Percentiles rank a stretch among this genome's conserved stretches.
Conservation (phyloP, 441 rosid genomes). For the Jatropha podagrica region DNA sequence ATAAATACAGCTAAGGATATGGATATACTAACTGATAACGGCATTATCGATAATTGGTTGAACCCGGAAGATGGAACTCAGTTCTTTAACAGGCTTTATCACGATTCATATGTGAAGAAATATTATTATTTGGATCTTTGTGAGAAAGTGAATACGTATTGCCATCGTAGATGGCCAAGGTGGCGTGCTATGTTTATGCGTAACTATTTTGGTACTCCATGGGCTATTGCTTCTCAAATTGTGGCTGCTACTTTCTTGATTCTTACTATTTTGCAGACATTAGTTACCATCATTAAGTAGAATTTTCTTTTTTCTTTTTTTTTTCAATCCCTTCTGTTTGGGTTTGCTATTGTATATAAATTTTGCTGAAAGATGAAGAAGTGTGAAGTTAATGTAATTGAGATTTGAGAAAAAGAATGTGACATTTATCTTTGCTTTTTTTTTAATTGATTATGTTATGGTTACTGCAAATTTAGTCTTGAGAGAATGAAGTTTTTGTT, state of each 20-base stretch:
- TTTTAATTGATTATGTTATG: too few relatives aligned
- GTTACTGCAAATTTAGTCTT: too few relatives aligned
- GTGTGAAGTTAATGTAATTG: too few relatives aligned
- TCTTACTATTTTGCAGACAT: slow-evolving; percentile 16
- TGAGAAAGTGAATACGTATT: slow-evolving; percentile 14
- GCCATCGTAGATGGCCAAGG: slow-evolving; percentile 21
- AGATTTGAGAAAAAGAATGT: too few relatives aligned
- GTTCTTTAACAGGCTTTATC: slow-evolving; percentile 35
- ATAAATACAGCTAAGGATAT: slow-evolving; percentile 26
- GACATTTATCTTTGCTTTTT: too few relatives aligned
- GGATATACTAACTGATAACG: slow-evolving; percentile 21
- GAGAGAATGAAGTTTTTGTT: too few relatives aligned
- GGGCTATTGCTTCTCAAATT: slow-evolving; percentile 25
- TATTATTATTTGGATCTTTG: slow-evolving; percentile 19
- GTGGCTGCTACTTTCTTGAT: slow-evolving; percentile 15
- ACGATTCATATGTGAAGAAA: slow-evolving; percentile 22
- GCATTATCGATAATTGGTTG: slow-evolving; percentile 24
- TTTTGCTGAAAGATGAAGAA: too few relatives aligned
- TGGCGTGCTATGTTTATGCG: slow-evolving; percentile 24
- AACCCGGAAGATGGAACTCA: slow-evolving; percentile 26
- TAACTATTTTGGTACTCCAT: slow-evolving; percentile 25
- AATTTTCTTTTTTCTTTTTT: too few relatives aligned
- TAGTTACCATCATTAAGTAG: slow-evolving; percentile 6
- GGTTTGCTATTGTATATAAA: too few relatives aligned
- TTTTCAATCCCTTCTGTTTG: neutral